These are phyloP conservation scores for Leptomonas pyrrhocoris DNA, from an alignment of 208 protist genomes.

Conservation along the genomic window DNA sequence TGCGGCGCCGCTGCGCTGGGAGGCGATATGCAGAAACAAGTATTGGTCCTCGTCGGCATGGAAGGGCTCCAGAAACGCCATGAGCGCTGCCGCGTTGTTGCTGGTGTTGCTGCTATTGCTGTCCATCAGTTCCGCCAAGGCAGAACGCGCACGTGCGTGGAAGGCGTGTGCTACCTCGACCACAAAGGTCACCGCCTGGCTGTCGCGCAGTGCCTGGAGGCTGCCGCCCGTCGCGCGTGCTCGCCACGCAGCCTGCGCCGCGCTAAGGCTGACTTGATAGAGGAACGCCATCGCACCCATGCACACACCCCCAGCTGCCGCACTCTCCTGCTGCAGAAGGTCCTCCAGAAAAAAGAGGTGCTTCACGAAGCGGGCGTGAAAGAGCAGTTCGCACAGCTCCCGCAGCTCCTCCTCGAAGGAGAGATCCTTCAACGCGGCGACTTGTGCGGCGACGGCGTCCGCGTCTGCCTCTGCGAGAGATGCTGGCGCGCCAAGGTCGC, in stretches of 20 bases:
- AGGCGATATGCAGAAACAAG: constrained; percentile 25
- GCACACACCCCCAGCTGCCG: neutral
- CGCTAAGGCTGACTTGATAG: constrained; percentile 23
- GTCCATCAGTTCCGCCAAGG: neutral
- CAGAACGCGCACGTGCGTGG: constrained; percentile 2
- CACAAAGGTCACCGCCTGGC: constrained; percentile 14
- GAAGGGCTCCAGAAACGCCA: constrained; percentile 20
- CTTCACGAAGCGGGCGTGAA: constrained; percentile 16
- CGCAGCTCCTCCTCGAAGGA: constrained; percentile 38
- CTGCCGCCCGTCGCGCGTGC: constrained; percentile 13
- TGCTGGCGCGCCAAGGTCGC: constrained; percentile 21
- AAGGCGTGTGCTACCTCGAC: constrained; percentile 16
- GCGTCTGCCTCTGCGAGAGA: neutral
- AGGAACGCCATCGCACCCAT: constrained; percentile 31
- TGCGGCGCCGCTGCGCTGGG: neutral
- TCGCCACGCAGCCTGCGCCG: constrained; percentile 31
- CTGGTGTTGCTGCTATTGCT: too few relatives aligned
- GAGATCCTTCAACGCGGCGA: constrained; percentile 5
- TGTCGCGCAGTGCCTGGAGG: constrained; percentile 4
- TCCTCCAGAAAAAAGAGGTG: constrained; percentile 13
- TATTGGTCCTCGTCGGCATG: constrained; percentile 3
- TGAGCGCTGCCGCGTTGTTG: constrained; percentile 7
- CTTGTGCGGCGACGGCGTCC: neutral
- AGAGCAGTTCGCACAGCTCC: constrained; percentile 14
- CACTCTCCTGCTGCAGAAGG: neutral